Evolutionary conservation across 2,329 filamentous ascomycete genomes (phyloP).

Genomic region (Aspergillus phoenicis): DNA sequence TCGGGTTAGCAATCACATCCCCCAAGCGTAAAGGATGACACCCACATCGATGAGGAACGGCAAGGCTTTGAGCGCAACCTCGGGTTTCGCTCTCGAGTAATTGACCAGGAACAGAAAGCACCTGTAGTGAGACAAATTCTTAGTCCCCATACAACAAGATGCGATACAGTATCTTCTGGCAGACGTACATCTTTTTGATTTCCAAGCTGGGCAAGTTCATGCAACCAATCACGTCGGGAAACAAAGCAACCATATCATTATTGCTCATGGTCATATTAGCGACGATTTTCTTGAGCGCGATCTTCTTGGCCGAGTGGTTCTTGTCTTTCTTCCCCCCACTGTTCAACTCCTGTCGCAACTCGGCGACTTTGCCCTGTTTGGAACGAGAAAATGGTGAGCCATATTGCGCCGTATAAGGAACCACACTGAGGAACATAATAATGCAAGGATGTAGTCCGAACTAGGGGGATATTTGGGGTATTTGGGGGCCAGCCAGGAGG

Average conservation of each 20-base stretch:
- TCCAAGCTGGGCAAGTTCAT: constrained; percentile 94
- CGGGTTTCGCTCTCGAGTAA: constrained; percentile 91
- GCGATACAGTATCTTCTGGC: not conserved
- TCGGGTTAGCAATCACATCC: constrained; percentile 13
- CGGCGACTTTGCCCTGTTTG: constrained; percentile 94
- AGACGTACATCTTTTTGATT: constrained; percentile 94
- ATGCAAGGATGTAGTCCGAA: not conserved
- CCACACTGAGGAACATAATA: constrained; percentile 34
- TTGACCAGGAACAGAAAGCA: constrained; percentile 98
- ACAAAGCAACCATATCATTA: constrained; percentile 97
- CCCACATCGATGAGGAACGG: constrained; percentile 79
- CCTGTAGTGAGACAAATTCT: constrained; percentile 55
- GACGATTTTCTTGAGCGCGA: constrained; percentile 98
- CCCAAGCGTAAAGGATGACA: not conserved
- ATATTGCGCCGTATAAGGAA: constrained; percentile 31
- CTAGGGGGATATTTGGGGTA: not conserved
- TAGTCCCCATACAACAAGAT: constrained; percentile 11
- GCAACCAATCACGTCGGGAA: constrained; percentile 91
- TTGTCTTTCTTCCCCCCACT: constrained; percentile 97
- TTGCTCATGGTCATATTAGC: constrained; percentile 99
- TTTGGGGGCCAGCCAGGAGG: not conserved
- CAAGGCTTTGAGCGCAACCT: constrained; percentile 89
- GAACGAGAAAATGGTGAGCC: constrained; percentile 37
- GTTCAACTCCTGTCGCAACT: constrained; percentile 91
- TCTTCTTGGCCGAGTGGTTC: constrained; percentile 92